Percentiles rank a stretch among this genome's conserved stretches.
phyloP scores from a whole-genome alignment of 192 early-diverging fungal species.

The Fimicolochytrium jonesii region DNA sequence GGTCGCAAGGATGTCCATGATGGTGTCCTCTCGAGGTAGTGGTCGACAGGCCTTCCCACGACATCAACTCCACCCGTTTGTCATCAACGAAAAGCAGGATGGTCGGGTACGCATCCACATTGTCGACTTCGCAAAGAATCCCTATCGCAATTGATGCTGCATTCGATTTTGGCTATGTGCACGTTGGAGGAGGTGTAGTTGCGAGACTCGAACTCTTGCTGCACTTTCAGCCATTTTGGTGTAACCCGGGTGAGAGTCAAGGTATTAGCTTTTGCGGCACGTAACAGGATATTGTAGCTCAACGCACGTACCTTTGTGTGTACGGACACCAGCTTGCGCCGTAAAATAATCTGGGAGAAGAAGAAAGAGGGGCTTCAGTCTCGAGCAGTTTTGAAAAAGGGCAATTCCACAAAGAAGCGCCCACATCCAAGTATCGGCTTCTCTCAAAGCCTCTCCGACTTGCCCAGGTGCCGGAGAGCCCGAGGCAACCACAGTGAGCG shows the following conservation, averaged over 20 bases:
- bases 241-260: not conserved
- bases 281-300: not conserved
- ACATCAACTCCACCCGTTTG: conserved; percentile 3
- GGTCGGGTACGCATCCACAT: conserved; percentile 22
- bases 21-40: too few species aligned
- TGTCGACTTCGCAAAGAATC: conserved; percentile 4
- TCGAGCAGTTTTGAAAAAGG: not conserved
- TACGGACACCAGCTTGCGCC: conserved; percentile 12
- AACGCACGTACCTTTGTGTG: not conserved
- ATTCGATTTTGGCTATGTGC: conserved; percentile 29
- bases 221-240: conserved; percentile 18
- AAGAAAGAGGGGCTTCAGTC: not conserved
- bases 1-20: too few species aligned
- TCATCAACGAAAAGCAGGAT: conserved; percentile 22
- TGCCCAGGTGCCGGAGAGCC: too few species aligned
- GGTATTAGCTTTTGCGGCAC: not conserved
- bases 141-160: not conserved
- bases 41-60: too few species aligned
- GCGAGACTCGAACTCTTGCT: not conserved
- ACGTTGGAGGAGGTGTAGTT: not conserved
- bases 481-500: too few species aligned
- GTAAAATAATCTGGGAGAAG: not conserved
- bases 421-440: conserved; percentile 8
- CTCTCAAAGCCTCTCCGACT: not conserved
- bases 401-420: too few species aligned